Base-by-base conservation (phyloP, 2,329 filamentous ascomycete species). In the Aspergillus puulaauensis region DNA sequence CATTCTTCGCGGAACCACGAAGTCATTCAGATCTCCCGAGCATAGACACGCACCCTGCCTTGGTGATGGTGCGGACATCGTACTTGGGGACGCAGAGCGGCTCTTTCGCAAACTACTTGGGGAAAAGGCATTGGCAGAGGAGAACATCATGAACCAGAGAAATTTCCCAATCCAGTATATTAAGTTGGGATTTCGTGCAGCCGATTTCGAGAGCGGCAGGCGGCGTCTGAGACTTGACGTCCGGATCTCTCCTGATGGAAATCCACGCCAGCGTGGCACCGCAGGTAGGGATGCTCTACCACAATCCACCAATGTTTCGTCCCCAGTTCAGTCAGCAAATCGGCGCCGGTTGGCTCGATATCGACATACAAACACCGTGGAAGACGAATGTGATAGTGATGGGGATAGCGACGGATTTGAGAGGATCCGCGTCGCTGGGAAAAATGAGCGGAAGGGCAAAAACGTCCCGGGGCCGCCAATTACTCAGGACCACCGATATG, bases 71-170 rank as follows among this genome's bases (percentile, higher is more conserved):
- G 85, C 83, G 61, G 79, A 84, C 15, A 76, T 96, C 64, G 87
- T 89, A 57, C 86, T 89, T 66, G 85, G 87, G 37, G 90, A 96
- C 68, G 82, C 92, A 12, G 90, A 96, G 69, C 87, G 92, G 40
- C 81, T 98, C n/a, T 91, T 97, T 66, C 86, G 91, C 68, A 82
- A 84, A 48, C 80, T 99, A 9, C 77, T 90, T 7, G 83, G 83
- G 5, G 90, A 96, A 67, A 87, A 88, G 45, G 90, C 87, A 6
- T 77, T 99, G 24, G 74, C 72, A 14, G 91, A 97, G 74, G 78
- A 87, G 35, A 90, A 91, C 68, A 78, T 84, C 50, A 78, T 86
- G 56, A 90, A 88, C 69, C 78, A 76, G 44, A 78, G 78, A 47
- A 84, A 85, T 4, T 93, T 96, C 70, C 84, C 90, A 1, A 84